Evolutionary conservation across 2,329 filamentous ascomycete species (phyloP).

Genomic region (Colletotrichum plurivorum): DNA sequence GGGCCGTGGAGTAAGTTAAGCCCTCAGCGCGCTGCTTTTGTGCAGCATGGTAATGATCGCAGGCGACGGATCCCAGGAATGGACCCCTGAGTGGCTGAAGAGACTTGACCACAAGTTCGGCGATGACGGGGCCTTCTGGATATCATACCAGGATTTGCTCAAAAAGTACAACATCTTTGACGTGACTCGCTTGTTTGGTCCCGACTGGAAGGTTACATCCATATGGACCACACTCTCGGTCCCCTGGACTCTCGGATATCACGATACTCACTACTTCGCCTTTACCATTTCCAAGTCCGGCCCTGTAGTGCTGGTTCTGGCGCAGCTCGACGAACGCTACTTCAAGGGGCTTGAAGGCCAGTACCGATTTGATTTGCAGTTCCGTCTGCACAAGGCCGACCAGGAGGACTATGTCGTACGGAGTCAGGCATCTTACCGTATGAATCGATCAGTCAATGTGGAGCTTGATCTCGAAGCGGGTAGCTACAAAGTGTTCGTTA

Average conservation of each 20-base stretch:
- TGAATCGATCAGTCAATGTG: conserved; percentile 82
- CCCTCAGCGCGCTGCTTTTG: neutral
- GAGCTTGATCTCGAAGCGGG: conserved; percentile 83
- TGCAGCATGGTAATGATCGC: conserved; percentile 37
- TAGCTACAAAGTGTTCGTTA: conserved; percentile 82
- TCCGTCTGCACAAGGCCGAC: conserved; percentile 66
- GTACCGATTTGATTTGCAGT: conserved; percentile 67
- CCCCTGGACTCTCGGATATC: conserved; percentile 70
- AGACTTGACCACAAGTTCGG: conserved; percentile 76
- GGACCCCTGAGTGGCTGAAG: conserved; percentile 81
- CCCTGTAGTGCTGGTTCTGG: conserved; percentile 68
- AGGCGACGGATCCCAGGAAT: conserved; percentile 80
- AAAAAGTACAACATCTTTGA: conserved; percentile 60
- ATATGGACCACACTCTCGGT: conserved; percentile 66
- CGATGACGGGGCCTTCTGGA: conserved; percentile 73
- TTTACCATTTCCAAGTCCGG: conserved; percentile 64
- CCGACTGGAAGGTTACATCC: conserved; percentile 66
- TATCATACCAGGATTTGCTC: conserved; percentile 60
- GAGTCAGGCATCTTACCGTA: conserved; percentile 68
- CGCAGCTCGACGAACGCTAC: conserved; percentile 71
- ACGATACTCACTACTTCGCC: conserved; percentile 68
- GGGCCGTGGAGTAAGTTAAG: conserved; percentile 75
- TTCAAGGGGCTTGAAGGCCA: conserved; percentile 71
- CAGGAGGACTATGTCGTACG: conserved; percentile 69
- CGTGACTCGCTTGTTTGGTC: conserved; percentile 61